phyloP scores from a whole-genome alignment of 345 rosid genomes.

The Zanthoxylum bungeanum region DNA sequence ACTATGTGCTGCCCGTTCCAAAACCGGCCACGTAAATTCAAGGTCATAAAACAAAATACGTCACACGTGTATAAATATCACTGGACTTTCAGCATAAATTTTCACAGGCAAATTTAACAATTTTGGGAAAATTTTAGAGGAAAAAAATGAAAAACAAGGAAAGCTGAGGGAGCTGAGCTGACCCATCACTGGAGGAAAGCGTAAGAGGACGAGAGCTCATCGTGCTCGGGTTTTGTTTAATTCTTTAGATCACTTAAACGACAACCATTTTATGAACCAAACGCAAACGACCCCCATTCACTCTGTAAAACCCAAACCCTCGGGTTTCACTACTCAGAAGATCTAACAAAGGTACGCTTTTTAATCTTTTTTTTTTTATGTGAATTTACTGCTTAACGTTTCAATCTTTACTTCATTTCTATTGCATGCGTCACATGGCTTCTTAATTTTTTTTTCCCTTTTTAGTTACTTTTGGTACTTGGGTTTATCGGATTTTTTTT shows the following conservation, averaged over 20 bases:
- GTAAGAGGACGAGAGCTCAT: too few species aligned
- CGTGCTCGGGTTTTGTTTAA: conserved; percentile 9
- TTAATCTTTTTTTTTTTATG: conserved; percentile 12
- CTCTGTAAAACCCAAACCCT: conserved; percentile 27
- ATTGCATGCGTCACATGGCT: background rate
- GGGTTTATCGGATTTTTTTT: conserved; percentile 18
- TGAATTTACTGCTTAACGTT: conserved; percentile 1
- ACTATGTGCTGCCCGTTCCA: background rate
- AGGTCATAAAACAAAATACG: background rate
- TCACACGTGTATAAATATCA: background rate
- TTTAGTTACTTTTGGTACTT: background rate
- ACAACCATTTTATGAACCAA: conserved; percentile 6
- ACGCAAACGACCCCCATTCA: background rate
- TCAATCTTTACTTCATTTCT: background rate
- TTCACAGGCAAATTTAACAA: too few species aligned
- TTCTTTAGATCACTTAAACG: conserved; percentile 5
- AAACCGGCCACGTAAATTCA: background rate
- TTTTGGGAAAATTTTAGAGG: background rate
- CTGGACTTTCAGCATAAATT: too few species aligned
- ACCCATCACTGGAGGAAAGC: too few species aligned
- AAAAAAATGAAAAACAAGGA: background rate
- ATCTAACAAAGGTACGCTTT: conserved; percentile 33
- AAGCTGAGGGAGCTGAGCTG: conserved; percentile 5
- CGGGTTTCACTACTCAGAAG: conserved; percentile 15
- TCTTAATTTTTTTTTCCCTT: background rate